Base-by-base conservation (phyloP, 2,329 filamentous ascomycete species). In the Endoconidiophora laricicola region DNA sequence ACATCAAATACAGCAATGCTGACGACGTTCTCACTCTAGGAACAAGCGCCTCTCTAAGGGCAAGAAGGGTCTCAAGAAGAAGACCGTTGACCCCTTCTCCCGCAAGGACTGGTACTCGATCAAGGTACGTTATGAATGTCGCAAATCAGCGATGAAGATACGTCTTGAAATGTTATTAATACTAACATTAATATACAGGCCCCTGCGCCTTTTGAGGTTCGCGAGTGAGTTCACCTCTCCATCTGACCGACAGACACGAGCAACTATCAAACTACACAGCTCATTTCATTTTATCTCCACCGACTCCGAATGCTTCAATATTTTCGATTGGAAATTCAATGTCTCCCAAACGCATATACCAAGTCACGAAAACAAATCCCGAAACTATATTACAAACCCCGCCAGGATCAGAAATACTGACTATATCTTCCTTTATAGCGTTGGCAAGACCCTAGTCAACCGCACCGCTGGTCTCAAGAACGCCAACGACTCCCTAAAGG, bases 51-150 rank as follows among this genome's bases (percentile, higher is more conserved):
- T 98, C 77, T 96, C 91, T 60, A 98, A 98, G 81, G 91, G 91
- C 76, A 98, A 96, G 86, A 98, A 98, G 82, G 90, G 91, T 72
- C 79, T 96, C 69, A 96, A 96, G 86, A 96, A 98, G 90, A 90
- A 90, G 76, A 90, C 88, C 65, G 75, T 83, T 63, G 91, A 98
- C 72, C 90, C 91, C 65, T 96, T 96, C 78, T 79, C 88, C 65
- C 85, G 90, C 69, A 98, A 98, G 80, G 91, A 96, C 71, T 96
- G 93, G 86, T 98, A 88, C 76, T 85, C 83, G 65, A 81, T 98
- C 73, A 96, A 96, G 81, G 83, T 86, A 65, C 60, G 73, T 50
- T 40, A n/a, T 23, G 10, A 12, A 22, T 6, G 22, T 50, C 24
- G 38, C 4, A n/a, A 22, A 44, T 23, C 4, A 12, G 39, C 14